Conservation (phyloP, 345 rosid genomes). For the Dipteronia sinensis region DNA sequence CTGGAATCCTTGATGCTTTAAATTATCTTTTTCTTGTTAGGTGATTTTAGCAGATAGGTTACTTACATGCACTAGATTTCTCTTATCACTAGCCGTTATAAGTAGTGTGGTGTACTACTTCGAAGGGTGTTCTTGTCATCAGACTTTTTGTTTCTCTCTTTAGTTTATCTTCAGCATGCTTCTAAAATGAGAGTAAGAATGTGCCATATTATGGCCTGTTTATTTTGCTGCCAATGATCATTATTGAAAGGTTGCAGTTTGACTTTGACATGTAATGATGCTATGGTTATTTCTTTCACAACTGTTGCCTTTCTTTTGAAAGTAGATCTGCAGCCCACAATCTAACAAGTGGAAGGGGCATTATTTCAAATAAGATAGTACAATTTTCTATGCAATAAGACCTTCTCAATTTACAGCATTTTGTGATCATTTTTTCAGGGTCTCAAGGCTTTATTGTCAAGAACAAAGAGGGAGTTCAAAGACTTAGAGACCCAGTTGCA, state of each 20-base stretch:
- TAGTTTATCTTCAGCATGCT: not conserved
- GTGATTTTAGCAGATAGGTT: not conserved
- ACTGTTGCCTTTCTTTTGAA: not conserved
- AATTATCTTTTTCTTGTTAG: not conserved
- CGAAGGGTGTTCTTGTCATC: not conserved
- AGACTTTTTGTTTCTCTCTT: not conserved
- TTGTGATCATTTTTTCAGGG: slow-evolving; percentile 44
- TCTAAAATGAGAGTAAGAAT: not conserved
- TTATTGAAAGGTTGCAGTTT: not conserved
- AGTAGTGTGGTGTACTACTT: not conserved
- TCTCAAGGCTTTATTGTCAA: slow-evolving; percentile 59
- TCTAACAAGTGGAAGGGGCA: not conserved
- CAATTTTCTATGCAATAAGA: not conserved
- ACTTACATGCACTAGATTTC: not conserved
- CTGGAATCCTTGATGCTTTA: not conserved
- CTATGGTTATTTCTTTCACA: not conserved
- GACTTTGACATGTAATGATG: not conserved
- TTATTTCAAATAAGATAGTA: not conserved
- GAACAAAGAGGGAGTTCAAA: slow-evolving; percentile 67
- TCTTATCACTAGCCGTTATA: not conserved
- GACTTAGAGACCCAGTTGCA: slow-evolving; percentile 61
- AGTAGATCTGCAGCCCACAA: not conserved
- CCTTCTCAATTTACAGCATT: not conserved
- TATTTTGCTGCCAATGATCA: not conserved
- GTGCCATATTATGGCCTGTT: not conserved